Conservation (phyloP, 1,139 yeast genomes). For the Yamadazyma dendronema region DNA sequence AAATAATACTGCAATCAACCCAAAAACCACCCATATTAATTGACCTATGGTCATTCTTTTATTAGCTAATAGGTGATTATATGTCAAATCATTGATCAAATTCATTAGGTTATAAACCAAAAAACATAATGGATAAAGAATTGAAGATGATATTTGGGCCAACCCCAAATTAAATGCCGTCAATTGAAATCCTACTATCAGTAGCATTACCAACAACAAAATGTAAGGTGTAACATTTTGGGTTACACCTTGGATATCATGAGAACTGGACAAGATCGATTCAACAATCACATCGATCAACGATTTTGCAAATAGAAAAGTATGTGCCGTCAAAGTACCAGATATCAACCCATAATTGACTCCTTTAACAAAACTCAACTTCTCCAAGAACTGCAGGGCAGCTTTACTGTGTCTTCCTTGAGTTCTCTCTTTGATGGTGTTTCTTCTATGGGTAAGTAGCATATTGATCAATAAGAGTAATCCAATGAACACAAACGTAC, state of each 20-base stretch:
- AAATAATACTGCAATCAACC: slow-evolving; percentile 36
- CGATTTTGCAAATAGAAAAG: slow-evolving; percentile 80
- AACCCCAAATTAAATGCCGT: slow-evolving; percentile 75
- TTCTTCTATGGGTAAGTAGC: slow-evolving; percentile 13
- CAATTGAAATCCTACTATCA: slow-evolving; percentile 71
- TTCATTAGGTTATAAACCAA: slow-evolving; percentile 77
- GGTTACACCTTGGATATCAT: slow-evolving; percentile 20
- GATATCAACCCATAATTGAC: slow-evolving; percentile 65
- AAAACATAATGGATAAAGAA: slow-evolving; percentile 81
- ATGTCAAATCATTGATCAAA: slow-evolving; percentile 70
- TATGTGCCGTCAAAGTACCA: slow-evolving; percentile 83
- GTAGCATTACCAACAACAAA: slow-evolving; percentile 58
- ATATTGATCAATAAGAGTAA: slow-evolving; percentile 25
- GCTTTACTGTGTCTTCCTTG: slow-evolving; percentile 12
- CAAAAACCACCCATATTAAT: slow-evolving; percentile 36
- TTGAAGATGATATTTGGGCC: slow-evolving; percentile 69
- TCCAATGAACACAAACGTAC: slow-evolving; percentile 31
- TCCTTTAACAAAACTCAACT: slow-evolving; percentile 44
- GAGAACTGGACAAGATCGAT: slow-evolving; percentile 36
- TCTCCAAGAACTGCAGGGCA: slow-evolving; percentile 14
- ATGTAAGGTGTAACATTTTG: slow-evolving; percentile 39
- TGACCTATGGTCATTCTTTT: slow-evolving; percentile 31
- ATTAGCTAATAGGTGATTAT: slow-evolving; percentile 31
- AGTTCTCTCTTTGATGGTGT: slow-evolving; percentile 14
- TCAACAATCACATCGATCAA: slow-evolving; percentile 66